Conservation (phyloP, 306 rosid species). For the Vicia sativa region DNA sequence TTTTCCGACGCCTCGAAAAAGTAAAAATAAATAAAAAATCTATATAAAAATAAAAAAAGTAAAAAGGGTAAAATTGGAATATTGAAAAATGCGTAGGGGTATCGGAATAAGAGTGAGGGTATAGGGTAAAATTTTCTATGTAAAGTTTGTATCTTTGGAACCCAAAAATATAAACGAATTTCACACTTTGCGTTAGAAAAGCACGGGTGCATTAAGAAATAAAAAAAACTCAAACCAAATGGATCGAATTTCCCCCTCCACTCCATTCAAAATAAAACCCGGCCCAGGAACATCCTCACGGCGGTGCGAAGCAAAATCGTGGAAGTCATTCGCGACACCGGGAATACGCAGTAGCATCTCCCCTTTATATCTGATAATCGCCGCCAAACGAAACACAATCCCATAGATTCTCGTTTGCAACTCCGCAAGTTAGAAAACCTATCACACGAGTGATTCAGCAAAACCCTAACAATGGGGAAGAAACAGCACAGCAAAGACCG, state of each 20-base stretch:
- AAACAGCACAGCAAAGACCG: slow-evolving; percentile 96
- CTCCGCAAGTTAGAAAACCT: neutral
- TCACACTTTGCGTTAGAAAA: too few relatives aligned
- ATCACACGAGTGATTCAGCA: slow-evolving; percentile 1
- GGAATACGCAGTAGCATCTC: neutral
- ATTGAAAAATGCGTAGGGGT: too few relatives aligned
- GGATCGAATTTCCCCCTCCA: neutral
- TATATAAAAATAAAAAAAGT: too few relatives aligned
- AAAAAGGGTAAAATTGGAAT: too few relatives aligned
- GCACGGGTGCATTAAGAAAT: too few relatives aligned
- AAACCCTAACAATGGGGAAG: slow-evolving; percentile 80
- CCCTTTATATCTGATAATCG: neutral
- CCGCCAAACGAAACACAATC: slow-evolving; percentile 23
- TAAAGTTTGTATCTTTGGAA: too few relatives aligned
- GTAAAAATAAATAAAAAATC: too few relatives aligned
- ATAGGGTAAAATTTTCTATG: too few relatives aligned
- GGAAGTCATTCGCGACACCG: neutral
- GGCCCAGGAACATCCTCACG: slow-evolving; percentile 5
- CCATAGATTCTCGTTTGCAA: neutral
- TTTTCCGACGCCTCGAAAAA: too few relatives aligned
- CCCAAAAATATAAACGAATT: too few relatives aligned
- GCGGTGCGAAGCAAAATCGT: slow-evolving; percentile 30
- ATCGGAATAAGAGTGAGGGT: too few relatives aligned
- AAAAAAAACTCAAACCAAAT: neutral
- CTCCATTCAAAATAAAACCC: slow-evolving; percentile 10